Evolutionary conservation across 2,329 filamentous ascomycete genomes (phyloP).

Genomic region (Fusarium avenaceum): DNA sequence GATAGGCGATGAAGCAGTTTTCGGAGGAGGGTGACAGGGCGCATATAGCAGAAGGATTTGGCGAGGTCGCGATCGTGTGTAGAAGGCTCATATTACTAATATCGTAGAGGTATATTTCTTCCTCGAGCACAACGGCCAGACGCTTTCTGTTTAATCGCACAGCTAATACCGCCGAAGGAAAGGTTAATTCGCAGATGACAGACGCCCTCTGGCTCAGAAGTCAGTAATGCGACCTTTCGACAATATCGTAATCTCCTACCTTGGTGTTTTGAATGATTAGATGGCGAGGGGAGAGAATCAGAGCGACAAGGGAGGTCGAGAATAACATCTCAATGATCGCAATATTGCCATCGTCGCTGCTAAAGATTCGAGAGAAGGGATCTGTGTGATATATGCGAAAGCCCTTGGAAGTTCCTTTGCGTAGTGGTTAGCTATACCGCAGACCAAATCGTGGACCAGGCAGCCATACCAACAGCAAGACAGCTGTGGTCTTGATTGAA

Average conservation of each 20-base stretch:
- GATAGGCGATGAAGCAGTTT: conserved; percentile 95
- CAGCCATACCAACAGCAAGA: conserved; percentile 85
- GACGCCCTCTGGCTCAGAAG: conserved; percentile 67
- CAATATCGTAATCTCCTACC: conserved; percentile 61
- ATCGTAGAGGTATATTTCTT: conserved; percentile 98
- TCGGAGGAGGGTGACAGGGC: conserved; percentile 94
- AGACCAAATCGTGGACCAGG: conserved; percentile 12
- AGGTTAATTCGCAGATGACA: conserved; percentile 98
- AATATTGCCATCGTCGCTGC: conserved; percentile 94
- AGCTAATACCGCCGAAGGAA: conserved; percentile 94
- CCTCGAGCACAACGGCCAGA: conserved; percentile 91
- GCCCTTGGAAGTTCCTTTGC: conserved; percentile 85
- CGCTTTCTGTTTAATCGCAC: conserved; percentile 95
- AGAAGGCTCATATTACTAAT: conserved; percentile 98
- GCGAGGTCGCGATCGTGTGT: conserved; percentile 92
- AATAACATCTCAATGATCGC: conserved; percentile 99
- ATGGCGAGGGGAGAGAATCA: conserved; percentile 91
- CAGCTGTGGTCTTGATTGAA: conserved; percentile 99
- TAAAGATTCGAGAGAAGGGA: conserved; percentile 94
- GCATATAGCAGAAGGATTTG: conserved; percentile 92
- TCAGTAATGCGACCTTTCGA: conserved; percentile 30
- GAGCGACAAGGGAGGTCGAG: conserved; percentile 93
- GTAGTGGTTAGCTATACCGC: conserved; percentile 23
- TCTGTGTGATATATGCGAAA: conserved; percentile 98
- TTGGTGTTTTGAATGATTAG: conserved; percentile 98